A percentile compares a stretch with the other conserved stretches of the same genome.
Evolutionary conservation across 1,284 basidiomycete genomes (phyloP).

Genomic region (Cryptococcus sp.): DNA sequence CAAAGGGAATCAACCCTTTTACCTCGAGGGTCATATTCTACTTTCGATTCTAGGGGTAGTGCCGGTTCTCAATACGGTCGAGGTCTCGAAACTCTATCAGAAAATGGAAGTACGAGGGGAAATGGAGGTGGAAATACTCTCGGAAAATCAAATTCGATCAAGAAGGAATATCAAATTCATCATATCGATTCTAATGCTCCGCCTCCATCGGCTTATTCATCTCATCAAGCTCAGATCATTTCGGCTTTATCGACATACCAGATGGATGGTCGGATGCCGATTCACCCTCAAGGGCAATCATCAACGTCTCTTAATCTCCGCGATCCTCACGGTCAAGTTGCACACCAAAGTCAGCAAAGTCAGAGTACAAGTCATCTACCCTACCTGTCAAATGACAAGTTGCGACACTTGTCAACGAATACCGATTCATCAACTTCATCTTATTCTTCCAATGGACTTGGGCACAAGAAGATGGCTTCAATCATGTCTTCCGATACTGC

Average conservation of each 20-base stretch:
- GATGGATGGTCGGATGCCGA: background rate
- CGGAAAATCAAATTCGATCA: background rate
- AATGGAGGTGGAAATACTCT: background rate
- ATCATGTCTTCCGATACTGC: background rate
- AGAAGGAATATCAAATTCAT: slow-evolving; percentile 8
- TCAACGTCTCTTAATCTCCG: too few species aligned
- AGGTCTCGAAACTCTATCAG: background rate
- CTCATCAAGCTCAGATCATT: background rate
- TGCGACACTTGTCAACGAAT: background rate
- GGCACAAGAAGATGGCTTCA: slow-evolving; percentile 1
- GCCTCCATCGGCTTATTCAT: background rate
- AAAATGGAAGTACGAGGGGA: background rate
- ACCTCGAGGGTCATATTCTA: background rate
- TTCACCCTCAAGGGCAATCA: background rate
- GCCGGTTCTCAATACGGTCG: slow-evolving; percentile 3
- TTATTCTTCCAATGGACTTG: background rate
- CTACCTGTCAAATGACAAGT: background rate
- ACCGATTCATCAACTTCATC: background rate
- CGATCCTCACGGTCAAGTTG: too few species aligned
- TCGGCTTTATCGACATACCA: background rate
- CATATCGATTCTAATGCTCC: background rate
- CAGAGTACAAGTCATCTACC: too few species aligned
- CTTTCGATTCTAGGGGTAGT: background rate
- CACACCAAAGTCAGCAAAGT: too few species aligned
- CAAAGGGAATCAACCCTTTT: background rate